A percentile compares a stretch with the other conserved stretches of the same genome.
Evolutionary conservation across 495 filamentous ascomycete genomes (phyloP).

Genomic region (Margaritispora aquatica): DNA sequence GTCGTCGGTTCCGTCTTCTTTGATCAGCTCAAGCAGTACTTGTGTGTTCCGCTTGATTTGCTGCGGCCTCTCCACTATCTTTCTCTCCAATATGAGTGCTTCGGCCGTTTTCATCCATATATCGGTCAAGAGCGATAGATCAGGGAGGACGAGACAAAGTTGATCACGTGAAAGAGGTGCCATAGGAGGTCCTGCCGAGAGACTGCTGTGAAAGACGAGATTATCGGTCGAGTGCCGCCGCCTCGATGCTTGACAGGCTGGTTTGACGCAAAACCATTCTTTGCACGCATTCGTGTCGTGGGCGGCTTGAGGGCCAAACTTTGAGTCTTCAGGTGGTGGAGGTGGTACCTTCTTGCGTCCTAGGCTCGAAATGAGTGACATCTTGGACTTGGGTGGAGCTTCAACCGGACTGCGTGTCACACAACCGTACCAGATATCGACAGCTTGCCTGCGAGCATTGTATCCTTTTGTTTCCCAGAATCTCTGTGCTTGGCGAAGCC

Average conservation of each 20-base stretch:
- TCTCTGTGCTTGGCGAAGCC: conserved; percentile 45
- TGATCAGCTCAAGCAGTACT: conserved; percentile 46
- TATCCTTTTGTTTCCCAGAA: conserved; percentile 56
- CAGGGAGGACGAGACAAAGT: conserved; percentile 37
- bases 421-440: conserved; percentile 46
- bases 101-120: conserved; percentile 50
- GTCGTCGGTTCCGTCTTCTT: conserved; percentile 42
- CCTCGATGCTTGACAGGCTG: conserved; percentile 18
- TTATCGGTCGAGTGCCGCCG: conserved; percentile 28
- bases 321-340: background rate
- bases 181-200: conserved; percentile 50
- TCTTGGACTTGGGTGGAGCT: conserved; percentile 33
- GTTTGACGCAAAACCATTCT: conserved; percentile 29
- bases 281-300: conserved; percentile 22
- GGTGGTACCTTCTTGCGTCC: conserved; percentile 48
- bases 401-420: conserved; percentile 36
- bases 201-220: conserved; percentile 43
- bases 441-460: conserved; percentile 42
- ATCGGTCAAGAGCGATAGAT: conserved; percentile 41
- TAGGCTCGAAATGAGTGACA: conserved; percentile 39
- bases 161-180: conserved; percentile 38
- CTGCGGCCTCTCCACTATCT: conserved; percentile 42
- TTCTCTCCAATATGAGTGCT: conserved; percentile 45
- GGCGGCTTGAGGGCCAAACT: background rate
- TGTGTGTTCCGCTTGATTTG: conserved; percentile 48